Evolutionary conservation across 2,329 filamentous ascomycete species (phyloP), one percentile per base, ranked within the genome.

Genomic region (Venturia oleaginea): DNA sequence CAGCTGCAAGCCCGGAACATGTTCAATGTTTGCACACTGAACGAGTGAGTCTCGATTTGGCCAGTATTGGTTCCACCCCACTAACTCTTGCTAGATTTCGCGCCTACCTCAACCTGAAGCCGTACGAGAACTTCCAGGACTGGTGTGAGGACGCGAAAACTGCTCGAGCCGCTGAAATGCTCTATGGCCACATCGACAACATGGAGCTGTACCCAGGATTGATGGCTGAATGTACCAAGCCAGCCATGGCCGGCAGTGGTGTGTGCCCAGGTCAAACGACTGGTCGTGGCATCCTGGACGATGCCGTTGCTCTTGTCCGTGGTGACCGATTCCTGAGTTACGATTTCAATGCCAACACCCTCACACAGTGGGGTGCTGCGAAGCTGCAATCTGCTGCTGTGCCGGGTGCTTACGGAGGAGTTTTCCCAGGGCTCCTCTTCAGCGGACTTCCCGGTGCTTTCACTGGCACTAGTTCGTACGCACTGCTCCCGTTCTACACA

Each of bases 301-400:
- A 81, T 67, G 79, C 79, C n/a, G 79, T 81, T 1, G 72, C 78
- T 7, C 72, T 80, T 3, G 75, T 80, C 13, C 75, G 78, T 46
- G 77, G 78, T 7, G 78, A 80, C 67, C 74, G 78, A 5, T 80
- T 77, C 68, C 73, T 80, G 15, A 79, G 75, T 67, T 78, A 78
- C 68, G 78, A 81, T 66, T 77, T 80, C 71, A 80, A 80, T 71
- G 78, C 76, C 70, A 77, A 71, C 59, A 80, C 77, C 1, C 71
- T 81, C 46, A 80, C 78, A 7, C 76, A 82, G 43, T 83, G 80
- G 80, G 81, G 81, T 37, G 76, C 77, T n/a, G 71, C 77, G 19
- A 76, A 81, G 67, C 70, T 81, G 4, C 70, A 43, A 43, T 40
- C 70, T 51, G 71, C 72, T 30, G 67, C 71, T 7, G 72, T 74